Base-by-base conservation (phyloP, 495 filamentous ascomycete genomes). In the Penicillium tannophilum region DNA sequence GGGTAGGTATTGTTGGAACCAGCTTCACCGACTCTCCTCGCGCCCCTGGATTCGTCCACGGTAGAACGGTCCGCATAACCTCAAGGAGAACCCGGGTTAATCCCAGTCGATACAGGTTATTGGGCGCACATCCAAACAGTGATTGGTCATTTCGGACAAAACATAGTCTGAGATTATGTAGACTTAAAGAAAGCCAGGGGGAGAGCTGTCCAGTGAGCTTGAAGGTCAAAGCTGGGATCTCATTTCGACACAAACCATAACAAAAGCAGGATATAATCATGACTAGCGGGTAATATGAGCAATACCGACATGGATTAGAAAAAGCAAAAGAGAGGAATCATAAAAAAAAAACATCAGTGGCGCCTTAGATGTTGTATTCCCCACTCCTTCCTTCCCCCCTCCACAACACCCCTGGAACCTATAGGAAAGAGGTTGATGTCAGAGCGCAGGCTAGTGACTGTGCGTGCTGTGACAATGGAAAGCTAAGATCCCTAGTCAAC, bases 11-110 rank as follows among this genome's bases (percentile, higher is more conserved):
- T 49, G 46, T 49, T 47, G 20, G 36, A 50, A 36, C 8, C 35
- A 28, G 28, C 30, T 62, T 69, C 66, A 69, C 66, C 66, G 66
- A 66, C 66, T 67, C 60, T 62, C 54, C 19, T 39, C 28, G n/a
- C 19, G 31, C 36, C 60, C 56, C 56, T 57, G 56, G 52, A 63
- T 60, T 63, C 53, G 42, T 44, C 39, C 26, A 17, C 52, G 41
- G 41, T 31, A 44, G 19, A 16, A 54, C 36, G 64, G 58, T 20
- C 61, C 64, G 54, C 35, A 36, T 52, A 52, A 35, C 58, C 61
- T 35, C 49, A 17, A 35, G 36, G 42, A 19, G 50, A 55, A n/a
- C 20, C 42, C 50, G 55, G 55, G 36, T 41, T 24, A 30, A 49
- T 52, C 26, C 46, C 39, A 51, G 26, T 51, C 16, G 45, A 63